Conservation (phyloP, 805 yeast genomes). For the Metschnikowia noctiluminum region DNA sequence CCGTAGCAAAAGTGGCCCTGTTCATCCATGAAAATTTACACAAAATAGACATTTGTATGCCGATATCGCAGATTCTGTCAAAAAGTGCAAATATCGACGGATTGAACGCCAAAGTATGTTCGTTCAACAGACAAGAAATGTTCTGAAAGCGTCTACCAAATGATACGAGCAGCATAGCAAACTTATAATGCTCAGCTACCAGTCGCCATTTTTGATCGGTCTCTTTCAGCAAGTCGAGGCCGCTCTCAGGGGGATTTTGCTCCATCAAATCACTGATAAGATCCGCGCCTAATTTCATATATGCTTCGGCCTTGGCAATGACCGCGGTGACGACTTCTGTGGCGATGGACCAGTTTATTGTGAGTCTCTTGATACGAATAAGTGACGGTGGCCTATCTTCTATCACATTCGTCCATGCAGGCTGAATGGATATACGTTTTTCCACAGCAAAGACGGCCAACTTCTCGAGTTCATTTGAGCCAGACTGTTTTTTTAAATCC, state of each 20-base stretch:
- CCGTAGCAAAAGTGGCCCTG: constrained; percentile 17
- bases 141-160: constrained; percentile 22
- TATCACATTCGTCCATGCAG: background rate
- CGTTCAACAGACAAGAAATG: background rate
- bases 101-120: background rate
- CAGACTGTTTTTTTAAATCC: constrained; percentile 3
- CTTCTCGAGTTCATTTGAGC: background rate
- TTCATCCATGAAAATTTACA: constrained; percentile 39
- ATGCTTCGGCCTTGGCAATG: constrained; percentile 26
- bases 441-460: constrained; percentile 9
- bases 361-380: constrained; percentile 1
- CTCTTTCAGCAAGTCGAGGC: constrained; percentile 8
- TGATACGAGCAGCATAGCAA: constrained; percentile 24
- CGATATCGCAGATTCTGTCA: constrained; percentile 25
- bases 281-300: constrained; percentile 34
- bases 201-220: constrained; percentile 35
- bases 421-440: background rate
- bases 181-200: constrained; percentile 31
- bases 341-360: constrained; percentile 28
- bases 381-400: background rate
- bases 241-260: background rate
- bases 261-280: constrained; percentile 36
- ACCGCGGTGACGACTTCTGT: constrained; percentile 29
- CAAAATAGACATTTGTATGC: constrained; percentile 38
- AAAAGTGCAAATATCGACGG: constrained; percentile 11